Evolutionary conservation across 2,329 filamentous ascomycete genomes (phyloP).

Genomic region (Sarocladiaceae sp.): DNA sequence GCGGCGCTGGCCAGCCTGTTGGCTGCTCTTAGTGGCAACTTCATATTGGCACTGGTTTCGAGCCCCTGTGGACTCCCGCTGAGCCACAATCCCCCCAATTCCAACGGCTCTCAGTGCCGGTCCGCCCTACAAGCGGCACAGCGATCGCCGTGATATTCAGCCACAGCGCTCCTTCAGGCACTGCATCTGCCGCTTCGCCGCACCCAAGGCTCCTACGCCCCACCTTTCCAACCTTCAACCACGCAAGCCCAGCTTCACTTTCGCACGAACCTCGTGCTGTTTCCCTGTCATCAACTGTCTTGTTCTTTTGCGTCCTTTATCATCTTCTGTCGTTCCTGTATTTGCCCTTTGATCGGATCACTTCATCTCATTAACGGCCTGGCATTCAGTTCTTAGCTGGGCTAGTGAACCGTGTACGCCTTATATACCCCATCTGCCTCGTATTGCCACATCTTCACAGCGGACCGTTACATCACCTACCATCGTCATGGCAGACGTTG

Average conservation of each 20-base stretch:
- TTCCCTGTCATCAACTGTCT: neutral
- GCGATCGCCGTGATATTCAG: neutral
- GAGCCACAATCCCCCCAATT: neutral
- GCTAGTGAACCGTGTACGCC: neutral
- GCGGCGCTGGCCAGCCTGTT: neutral
- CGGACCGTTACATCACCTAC: neutral
- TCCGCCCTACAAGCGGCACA: neutral
- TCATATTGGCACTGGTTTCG: neutral
- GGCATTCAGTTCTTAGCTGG: neutral
- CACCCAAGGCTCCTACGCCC: neutral
- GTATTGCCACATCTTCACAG: neutral
- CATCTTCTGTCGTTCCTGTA: neutral
- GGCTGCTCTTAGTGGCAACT: neutral
- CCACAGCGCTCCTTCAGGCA: neutral
- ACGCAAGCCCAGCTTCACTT: neutral
- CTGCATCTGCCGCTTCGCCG: slow-evolving; percentile 4
- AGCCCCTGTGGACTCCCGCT: neutral
- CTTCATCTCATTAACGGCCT: neutral
- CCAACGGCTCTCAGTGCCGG: neutral
- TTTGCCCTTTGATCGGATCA: neutral
- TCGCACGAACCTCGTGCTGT: neutral
- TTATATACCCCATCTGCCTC: neutral
- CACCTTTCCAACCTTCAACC: neutral
- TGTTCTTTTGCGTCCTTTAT: neutral
- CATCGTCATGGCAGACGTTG: slow-evolving; percentile 51